These are phyloP conservation scores for Ophiosphaerella narmari DNA, from an alignment of 2,329 filamentous ascomycete species.

Conservation along the genomic window DNA sequence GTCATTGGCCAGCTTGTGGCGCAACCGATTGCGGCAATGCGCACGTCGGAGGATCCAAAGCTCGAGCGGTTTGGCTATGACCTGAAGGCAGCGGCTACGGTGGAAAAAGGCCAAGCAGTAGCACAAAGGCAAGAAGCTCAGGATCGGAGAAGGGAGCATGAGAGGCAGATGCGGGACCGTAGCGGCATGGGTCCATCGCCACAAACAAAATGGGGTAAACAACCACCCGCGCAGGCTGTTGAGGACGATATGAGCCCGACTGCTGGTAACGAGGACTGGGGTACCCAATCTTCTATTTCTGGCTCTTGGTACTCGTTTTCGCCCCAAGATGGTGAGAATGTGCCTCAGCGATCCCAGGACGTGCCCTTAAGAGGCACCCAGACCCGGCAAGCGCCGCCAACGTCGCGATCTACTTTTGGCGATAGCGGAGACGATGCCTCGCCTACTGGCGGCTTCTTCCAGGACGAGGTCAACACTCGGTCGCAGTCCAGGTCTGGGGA, in stretches of 20 bases:
- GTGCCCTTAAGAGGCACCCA: slow-evolving; percentile 6
- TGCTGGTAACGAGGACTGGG: slow-evolving; percentile 45
- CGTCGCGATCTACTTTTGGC: slow-evolving; percentile 19
- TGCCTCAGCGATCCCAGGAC: slow-evolving; percentile 13
- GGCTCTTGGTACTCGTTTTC: slow-evolving; percentile 23
- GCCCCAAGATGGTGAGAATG: slow-evolving; percentile 9
- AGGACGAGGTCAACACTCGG: slow-evolving; percentile 32
- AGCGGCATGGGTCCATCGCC: slow-evolving; percentile 43
- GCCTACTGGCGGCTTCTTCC: slow-evolving; percentile 44
- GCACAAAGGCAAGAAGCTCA: slow-evolving; percentile 23
- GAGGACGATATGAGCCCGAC: slow-evolving; percentile 53
- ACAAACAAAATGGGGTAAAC: slow-evolving; percentile 37
- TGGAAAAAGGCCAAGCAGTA: slow-evolving; percentile 12
- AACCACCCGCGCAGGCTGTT: slow-evolving; percentile 13
- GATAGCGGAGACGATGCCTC: slow-evolving; percentile 38
- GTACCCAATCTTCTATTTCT: slow-evolving; percentile 6
- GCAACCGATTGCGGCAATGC: slow-evolving; percentile 39
- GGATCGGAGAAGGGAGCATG: slow-evolving; percentile 23
- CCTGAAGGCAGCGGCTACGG: slow-evolving; percentile 32
- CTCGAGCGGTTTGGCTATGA: slow-evolving; percentile 47
- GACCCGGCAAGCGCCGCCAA: slow-evolving; percentile 10
- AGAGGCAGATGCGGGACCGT: slow-evolving; percentile 22
- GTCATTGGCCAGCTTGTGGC: slow-evolving; percentile 40
- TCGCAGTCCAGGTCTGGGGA: slow-evolving; percentile 31
- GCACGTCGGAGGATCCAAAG: slow-evolving; percentile 46